Percentiles rank a stretch among this genome's conserved stretches.
Evolutionary conservation across 2,329 filamentous ascomycete species (phyloP).

Genomic region (Hymenoscyphus scutula): DNA sequence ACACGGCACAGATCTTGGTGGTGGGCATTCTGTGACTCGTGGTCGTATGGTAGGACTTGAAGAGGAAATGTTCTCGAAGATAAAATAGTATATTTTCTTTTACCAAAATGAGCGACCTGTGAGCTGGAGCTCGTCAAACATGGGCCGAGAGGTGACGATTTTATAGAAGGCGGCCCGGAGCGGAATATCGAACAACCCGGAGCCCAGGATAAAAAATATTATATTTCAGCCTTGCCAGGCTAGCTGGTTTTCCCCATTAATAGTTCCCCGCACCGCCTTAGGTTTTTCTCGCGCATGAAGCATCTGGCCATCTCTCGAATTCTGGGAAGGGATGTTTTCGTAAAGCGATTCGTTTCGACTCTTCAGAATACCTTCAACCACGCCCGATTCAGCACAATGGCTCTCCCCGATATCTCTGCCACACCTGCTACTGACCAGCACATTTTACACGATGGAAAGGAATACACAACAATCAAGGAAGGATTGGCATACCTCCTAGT

Average conservation of each 20-base stretch:
- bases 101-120: too few relatives aligned
- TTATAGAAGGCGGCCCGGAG: too few relatives aligned
- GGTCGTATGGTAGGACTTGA: too few relatives aligned
- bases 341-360: not conserved
- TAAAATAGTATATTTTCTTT: too few relatives aligned
- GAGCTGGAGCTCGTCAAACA: too few relatives aligned
- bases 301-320: not conserved
- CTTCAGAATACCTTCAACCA: not conserved
- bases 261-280: not conserved
- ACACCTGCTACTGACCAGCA: slow-evolving; percentile 33
- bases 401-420: slow-evolving; percentile 30
- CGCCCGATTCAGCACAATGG: slow-evolving; percentile 5
- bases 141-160: too few relatives aligned
- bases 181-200: too few relatives aligned
- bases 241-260: not conserved
- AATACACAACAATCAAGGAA: slow-evolving; percentile 62
- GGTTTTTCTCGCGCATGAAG: slow-evolving; percentile 1
- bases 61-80: too few relatives aligned
- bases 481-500: slow-evolving; percentile 67
- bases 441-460: slow-evolving; percentile 46
- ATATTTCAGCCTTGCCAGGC: not conserved
- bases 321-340: not conserved
- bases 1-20: not conserved
- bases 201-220: slow-evolving; percentile 1
- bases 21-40: too few relatives aligned